Base-by-base conservation (phyloP, 306 rosid species). In the Trifolium subterraneum region DNA sequence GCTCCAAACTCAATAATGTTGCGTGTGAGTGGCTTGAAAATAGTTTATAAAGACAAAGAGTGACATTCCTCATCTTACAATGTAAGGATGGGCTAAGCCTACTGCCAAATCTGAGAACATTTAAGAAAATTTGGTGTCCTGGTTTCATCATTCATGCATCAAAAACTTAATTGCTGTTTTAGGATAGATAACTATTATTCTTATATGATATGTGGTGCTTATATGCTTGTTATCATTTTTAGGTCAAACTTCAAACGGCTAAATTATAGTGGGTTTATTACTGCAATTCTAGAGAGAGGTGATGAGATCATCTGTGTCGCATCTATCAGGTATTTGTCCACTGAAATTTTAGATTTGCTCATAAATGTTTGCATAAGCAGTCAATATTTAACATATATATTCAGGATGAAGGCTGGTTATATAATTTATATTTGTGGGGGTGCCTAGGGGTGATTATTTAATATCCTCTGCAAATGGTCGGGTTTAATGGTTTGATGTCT, bases 181-280 rank as follows among this genome's bases (percentile, higher is more conserved):
- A 16, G 64, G 51, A 66, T 65, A 52, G 20, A 22, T 67, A 11
- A 23, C 18, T 66, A 60, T 66, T 36, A 39, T 41, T 64, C 54
- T 63, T 61, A 19, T 73, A 25, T 45, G 55, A 23, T 22, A 7
- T 20, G 13, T 29, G 68, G 66, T 60, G 58, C 36, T 54, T 52
- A 50, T 47, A 66, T 38, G 47, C 73, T 42, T 71, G 29, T 83
- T 80, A 39, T 68, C 68, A 38, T 59, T 81, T 66, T 73, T 86
- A 93, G 98, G 90, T 93, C 98, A 72, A 93, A 93, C 73, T 89
- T 93, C 76, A 91, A 85, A 70, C 88, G 98, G 38, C 90, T 93
- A 54, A 81, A 88, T 61, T 86, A 85, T 55, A 80, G 91, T 77
- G 91, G 98, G 64, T 93, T 93, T 80, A 71, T 89, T 84, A 91